A percentile compares a stretch with the other conserved stretches of the same genome.
Evolutionary conservation across 345 rosid species (phyloP).

Genomic region (Gossypium stocksii): DNA sequence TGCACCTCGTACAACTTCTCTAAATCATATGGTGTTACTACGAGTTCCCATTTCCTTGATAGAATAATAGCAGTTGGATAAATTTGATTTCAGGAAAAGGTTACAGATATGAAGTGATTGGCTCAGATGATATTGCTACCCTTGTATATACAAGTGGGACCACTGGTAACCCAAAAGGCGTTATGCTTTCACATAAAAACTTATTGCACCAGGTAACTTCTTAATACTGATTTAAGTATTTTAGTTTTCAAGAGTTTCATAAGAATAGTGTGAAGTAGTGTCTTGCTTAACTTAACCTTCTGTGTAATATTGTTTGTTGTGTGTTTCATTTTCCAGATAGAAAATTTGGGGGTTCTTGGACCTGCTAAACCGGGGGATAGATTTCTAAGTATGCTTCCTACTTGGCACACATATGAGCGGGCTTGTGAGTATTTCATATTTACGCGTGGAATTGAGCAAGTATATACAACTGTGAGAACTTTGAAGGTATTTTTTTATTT

Average conservation of each 20-base stretch:
- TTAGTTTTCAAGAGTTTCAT: neutral
- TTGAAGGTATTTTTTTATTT: slow-evolving; percentile 50
- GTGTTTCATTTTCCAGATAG: slow-evolving; percentile 44
- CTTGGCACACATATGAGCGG: slow-evolving; percentile 98
- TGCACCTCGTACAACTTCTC: neutral
- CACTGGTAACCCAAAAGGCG: slow-evolving; percentile 95
- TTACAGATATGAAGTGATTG: slow-evolving; percentile 48
- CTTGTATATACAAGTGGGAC: slow-evolving; percentile 94
- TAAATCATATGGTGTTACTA: neutral
- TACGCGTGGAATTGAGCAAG: slow-evolving; percentile 75
- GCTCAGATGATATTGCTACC: slow-evolving; percentile 73
- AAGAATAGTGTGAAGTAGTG: neutral
- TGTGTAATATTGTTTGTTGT: neutral
- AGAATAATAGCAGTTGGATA: neutral
- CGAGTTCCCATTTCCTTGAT: neutral
- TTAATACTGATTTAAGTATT: slow-evolving; percentile 17
- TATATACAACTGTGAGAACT: slow-evolving; percentile 69
- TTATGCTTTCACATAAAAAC: slow-evolving; percentile 92
- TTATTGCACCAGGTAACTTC: slow-evolving; percentile 76
- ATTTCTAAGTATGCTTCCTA: slow-evolving; percentile 89
- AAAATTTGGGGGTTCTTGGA: slow-evolving; percentile 57
- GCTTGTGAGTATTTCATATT: slow-evolving; percentile 81
- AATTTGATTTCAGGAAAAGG: slow-evolving; percentile 45
- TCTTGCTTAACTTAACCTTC: neutral
- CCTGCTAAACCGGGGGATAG: slow-evolving; percentile 76